Base-by-base conservation (phyloP, 2,329 filamentous ascomycete genomes). In the Verticillium longisporum region DNA sequence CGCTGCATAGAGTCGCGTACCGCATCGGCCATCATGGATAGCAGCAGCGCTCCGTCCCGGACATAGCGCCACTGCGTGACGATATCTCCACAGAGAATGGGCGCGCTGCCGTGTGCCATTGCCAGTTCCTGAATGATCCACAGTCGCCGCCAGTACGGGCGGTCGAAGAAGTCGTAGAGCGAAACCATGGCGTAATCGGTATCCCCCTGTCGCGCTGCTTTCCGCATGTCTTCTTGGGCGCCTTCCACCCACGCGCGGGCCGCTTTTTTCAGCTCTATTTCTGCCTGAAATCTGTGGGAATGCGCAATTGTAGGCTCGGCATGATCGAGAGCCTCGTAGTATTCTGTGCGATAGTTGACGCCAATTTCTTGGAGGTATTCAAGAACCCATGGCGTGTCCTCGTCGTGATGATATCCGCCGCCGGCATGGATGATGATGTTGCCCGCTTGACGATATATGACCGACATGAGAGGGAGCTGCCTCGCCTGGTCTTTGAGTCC, bases 381-480 rank as follows among this genome's bases (percentile, higher is more conserved):
- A 6, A 45, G n/a, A 18, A 10, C 53, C 32, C 50, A n/a, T 7
- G 53, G 37, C 14, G 26, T 56, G 3, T 55, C 59, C 5, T 55
- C 59, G 7, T 33, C 13, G 14, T 56, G 34, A 13, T 36, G 34
- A 36, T 36, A 36, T 36, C 34, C 59, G 14, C 18, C 11, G 15
- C 68, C 68, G 21, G 69, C 61, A 67, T 68, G 69, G 21, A 68
- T 64, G 18, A 69, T 61, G 11, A 69, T 66, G 21, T 65, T 56
- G 7, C 54, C 63, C 13, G 68, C 68, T 21, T 60, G 60, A 45
- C 66, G 59, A 36, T 70, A 70, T 2, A 69, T 69, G 4, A 60
- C 60, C 2, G 62, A 64, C 67, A 70, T 69, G 37, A 66, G 50
- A 1, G 64, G 62, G 11, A 68, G 63, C 57, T 70, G 67, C 13